phyloP scores from a whole-genome alignment of 2,329 filamentous ascomycete genomes.

The Alternaria burnsii region DNA sequence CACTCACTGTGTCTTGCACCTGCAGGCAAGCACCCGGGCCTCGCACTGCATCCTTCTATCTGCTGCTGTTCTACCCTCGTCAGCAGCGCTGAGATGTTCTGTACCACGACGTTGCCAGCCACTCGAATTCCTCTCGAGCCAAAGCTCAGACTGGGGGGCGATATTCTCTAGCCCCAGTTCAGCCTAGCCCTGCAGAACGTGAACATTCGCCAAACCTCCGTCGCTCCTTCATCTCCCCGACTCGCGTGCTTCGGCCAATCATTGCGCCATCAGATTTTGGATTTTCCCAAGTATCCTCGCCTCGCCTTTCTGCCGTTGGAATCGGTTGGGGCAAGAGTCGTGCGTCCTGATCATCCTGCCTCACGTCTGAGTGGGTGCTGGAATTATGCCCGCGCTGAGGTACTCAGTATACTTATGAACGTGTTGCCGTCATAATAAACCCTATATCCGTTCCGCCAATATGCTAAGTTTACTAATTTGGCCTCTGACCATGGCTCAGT shows the following conservation, averaged over 20 bases:
- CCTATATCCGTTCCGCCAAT: neutral
- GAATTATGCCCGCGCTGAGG: slow-evolving; percentile 2
- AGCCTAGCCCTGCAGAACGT: slow-evolving; percentile 24
- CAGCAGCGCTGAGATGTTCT: slow-evolving; percentile 21
- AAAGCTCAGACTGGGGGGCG: slow-evolving; percentile 19
- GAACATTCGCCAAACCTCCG: slow-evolving; percentile 41
- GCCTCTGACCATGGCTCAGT: neutral
- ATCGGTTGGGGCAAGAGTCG: slow-evolving; percentile 5
- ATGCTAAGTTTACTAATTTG: neutral
- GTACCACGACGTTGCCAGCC: slow-evolving; percentile 20
- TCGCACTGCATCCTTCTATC: slow-evolving; percentile 6
- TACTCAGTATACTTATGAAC: slow-evolving; percentile 7
- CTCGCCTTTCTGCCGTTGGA: slow-evolving; percentile 13
- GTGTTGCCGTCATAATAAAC: neutral
- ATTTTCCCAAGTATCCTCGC: slow-evolving; percentile 24
- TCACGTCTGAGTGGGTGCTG: slow-evolving; percentile 6
- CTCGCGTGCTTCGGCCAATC: slow-evolving; percentile 40
- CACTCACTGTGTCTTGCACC: slow-evolving; percentile 23
- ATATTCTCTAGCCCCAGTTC: slow-evolving; percentile 15
- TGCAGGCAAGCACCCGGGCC: slow-evolving; percentile 14
- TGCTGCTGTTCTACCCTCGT: slow-evolving; percentile 24
- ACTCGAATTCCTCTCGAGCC: slow-evolving; percentile 12
- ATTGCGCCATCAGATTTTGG: slow-evolving; percentile 9
- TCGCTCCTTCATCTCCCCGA: slow-evolving; percentile 49
- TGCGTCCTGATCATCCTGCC: slow-evolving; percentile 11